Evolutionary conservation across 345 rosid species (phyloP), one percentile per base, ranked within the genome.

Genomic region (Microthlaspi erraticum): DNA sequence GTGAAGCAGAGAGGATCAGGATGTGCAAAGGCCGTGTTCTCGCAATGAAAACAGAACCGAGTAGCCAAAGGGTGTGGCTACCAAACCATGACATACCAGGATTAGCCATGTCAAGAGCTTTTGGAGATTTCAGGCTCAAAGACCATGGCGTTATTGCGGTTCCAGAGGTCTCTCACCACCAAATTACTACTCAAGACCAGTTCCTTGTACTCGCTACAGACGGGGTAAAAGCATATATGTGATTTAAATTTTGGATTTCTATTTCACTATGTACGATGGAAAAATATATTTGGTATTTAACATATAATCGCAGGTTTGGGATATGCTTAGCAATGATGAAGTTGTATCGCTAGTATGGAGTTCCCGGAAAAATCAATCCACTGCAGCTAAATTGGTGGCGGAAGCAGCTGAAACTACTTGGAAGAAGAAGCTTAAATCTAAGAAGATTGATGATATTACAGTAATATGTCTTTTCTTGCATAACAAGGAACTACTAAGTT

Each of bases 71-170:
- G 54, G 98, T 93, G 41, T 93, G 98, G 98, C 75, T 91, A 37
- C 98, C 97, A 0, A 59, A 82, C 50, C 90, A 81, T 31, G 86
- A 93, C 83, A 58, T 69, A 23, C 98, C 98, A 29, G 98, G 98
- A 34, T 78, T 93, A n/a, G 98, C 98, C 69, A 93, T 93, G 98
- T 86, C 98, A 54, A 85, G 98, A 49, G 92, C 98, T 67, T 91
- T 93, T 7, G 97, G 98, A 1, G 94, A 93, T 68, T 86, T 78
- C 64, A 59, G 80, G 34, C 92, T 93, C 34, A 89, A 93, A 71
- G 73, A 85, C 46, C 81, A 86, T 8, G 97, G 98, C 6, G 70
- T 91, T 17, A 93, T 85, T 46, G 89, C 94, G 9, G 69, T 86
- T 38, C 98, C 98, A 0, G 86, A 93, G 2, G 16, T 93, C 70